These are phyloP conservation scores for Canavalia ensiformis DNA, from an alignment of 306 rosid species.

Conservation along the genomic window DNA sequence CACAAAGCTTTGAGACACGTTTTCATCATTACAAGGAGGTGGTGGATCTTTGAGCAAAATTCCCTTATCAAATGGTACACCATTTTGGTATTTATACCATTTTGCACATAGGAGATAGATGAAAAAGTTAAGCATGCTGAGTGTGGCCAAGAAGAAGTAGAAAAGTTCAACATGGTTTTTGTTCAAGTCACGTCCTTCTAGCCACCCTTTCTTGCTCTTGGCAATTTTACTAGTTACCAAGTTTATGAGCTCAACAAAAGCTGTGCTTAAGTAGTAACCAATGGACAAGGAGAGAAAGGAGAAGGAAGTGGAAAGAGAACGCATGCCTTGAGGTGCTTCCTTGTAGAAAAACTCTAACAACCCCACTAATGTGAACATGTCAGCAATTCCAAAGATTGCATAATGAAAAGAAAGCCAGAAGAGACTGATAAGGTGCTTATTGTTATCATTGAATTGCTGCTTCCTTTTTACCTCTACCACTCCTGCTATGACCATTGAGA, in stretches of 20 bases:
- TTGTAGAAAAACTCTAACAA: constrained; percentile 66
- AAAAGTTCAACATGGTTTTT: constrained; percentile 49
- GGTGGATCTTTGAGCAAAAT: background rate
- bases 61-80: constrained; percentile 41
- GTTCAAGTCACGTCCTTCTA: constrained; percentile 63
- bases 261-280: constrained; percentile 63
- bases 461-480: constrained; percentile 59
- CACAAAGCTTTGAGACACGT: constrained; percentile 32
- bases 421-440: constrained; percentile 48
- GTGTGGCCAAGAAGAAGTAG: constrained; percentile 66
- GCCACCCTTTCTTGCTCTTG: constrained; percentile 61
- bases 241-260: constrained; percentile 57
- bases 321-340: constrained; percentile 69
- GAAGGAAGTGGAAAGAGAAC: constrained; percentile 64
- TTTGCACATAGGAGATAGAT: constrained; percentile 60
- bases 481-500: constrained; percentile 67
- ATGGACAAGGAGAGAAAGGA: constrained; percentile 62
- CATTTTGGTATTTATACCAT: constrained; percentile 64
- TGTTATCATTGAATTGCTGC: constrained; percentile 42
- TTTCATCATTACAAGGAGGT: constrained; percentile 14
- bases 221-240: constrained; percentile 44
- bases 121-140: constrained; percentile 58
- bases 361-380: constrained; percentile 69
- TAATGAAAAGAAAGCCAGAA: constrained; percentile 73
- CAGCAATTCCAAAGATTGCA: constrained; percentile 69